Base-by-base conservation (phyloP, 805 yeast species). In the Isabelozyma rhagii region DNA sequence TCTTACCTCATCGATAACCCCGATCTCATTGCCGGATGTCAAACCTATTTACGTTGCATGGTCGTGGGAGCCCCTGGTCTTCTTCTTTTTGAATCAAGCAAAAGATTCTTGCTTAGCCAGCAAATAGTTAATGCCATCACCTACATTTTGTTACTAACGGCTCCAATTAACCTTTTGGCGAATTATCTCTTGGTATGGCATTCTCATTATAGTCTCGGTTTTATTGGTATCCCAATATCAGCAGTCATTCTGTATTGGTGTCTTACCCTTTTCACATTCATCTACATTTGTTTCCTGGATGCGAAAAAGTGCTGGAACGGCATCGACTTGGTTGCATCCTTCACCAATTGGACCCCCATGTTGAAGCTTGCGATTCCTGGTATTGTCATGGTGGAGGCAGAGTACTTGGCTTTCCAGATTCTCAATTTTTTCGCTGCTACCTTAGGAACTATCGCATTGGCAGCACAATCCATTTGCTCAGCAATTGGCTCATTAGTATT, bases 71-170 rank as follows among this genome's bases (percentile, higher is more conserved):
- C 86, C 8, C 96, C 96, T 1, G 92, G 89, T 0, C 81, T 82
- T 57, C 74, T 85, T 39, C 50, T 84, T 14, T 88, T 88, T 63
- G 96, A 89, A 66, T 79, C 86, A 43, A 80, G 87, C 29, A 87
- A 89, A 66, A 73, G 93, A 51, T 87, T 76, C 58, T 63, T 88
- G 47, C 96, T 88, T 68, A 85, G 92, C 0, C 96, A 88, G 64
- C 87, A 88, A 25, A 84, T 87, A 14, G 88, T 86, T 71, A 85
- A 85, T 58, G 92, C 94, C 3, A 83, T 89, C 11, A 85, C 92
- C 9, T 79, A 81, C 51, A 85, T 79, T 4, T 66, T 85, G 34
- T 62, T 77, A 17, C 57, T 86, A 5, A 80, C 87, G 52, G 84
- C 89, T 0, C 96, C 96, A 2, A 52, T 84, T 34, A 85, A 85